Evolutionary conservation across 345 rosid species (phyloP), one percentile per base, ranked within the genome.

Genomic region (Citrus unshiu): DNA sequence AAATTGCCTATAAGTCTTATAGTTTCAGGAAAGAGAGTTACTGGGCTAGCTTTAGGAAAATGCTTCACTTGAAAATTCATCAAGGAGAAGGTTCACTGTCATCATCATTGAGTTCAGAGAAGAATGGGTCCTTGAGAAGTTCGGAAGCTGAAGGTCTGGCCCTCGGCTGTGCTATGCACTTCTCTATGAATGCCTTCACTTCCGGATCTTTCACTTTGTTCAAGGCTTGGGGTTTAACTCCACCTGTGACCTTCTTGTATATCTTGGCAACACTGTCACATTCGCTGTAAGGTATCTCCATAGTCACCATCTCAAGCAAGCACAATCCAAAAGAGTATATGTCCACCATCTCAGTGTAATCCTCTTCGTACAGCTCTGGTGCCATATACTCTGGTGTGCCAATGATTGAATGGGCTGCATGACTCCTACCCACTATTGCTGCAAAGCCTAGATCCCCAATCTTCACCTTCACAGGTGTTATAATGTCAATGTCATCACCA

Each of bases 401-500:
- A 22, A 91, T 64, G 76, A 88, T 74, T 24, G 95, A 87, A 82
- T 91, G 95, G 2, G 93, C 93, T 43, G 74, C 84, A 56, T 89
- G 93, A 80, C 89, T 91, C 83, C 78, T 86, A 49, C 91, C 95
- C 64, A 88, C 90, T 63, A 88, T 82, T 68, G 95, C 88, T 51
- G 95, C 91, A 73, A 91, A 77, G 40, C 95, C 95, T n/a, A 89
- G 78, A 82, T 91, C 93, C n/a, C 95, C 95, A 61, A 91, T 91
- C 84, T 89, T 91, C 74, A 89, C 86, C 92, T 91, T 73, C 32
- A 68, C 30, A 49, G 18, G 76, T n/a, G 12, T 35, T 70, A 54
- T 5, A 18, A 54, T 18, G 22, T 76, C 30, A 69, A 75, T 13
- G 14, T 1, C 71, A 64, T 78, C 43, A 16, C 27, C 43, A 30